A percentile compares a stretch with the other conserved stretches of the same genome.
Conservation (phyloP, 2,329 filamentous ascomycete species). For the Neofusicoccum ribis region DNA sequence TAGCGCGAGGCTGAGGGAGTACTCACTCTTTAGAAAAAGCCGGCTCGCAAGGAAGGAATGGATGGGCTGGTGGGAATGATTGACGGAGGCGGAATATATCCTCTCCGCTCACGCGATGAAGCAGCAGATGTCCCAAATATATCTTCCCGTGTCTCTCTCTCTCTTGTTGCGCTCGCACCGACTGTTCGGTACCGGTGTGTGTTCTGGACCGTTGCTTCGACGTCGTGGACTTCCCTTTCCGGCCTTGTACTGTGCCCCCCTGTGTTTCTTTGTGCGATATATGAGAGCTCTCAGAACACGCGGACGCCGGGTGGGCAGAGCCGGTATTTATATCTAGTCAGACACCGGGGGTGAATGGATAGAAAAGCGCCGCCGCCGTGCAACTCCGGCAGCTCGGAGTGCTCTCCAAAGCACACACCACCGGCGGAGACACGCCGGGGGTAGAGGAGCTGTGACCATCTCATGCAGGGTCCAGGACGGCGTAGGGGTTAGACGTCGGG, state of each 20-base stretch:
- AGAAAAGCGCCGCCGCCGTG: background rate
- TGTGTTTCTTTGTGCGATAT: background rate
- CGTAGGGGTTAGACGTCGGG: background rate
- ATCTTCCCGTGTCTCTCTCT: background rate
- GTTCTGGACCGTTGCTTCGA: constrained; percentile 8
- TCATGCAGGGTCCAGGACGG: constrained; percentile 7
- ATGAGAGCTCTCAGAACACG: background rate
- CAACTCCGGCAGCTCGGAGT: background rate
- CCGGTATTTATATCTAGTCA: constrained; percentile 8
- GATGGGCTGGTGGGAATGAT: background rate
- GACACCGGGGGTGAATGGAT: background rate
- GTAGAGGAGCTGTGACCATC: background rate
- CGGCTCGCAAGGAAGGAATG: background rate
- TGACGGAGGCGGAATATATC: background rate
- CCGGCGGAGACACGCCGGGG: background rate
- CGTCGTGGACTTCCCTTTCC: constrained; percentile 4
- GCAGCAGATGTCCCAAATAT: constrained; percentile 9
- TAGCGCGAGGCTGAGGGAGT: too few species aligned
- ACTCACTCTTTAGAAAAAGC: constrained; percentile 3
- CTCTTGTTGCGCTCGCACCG: background rate
- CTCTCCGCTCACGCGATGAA: background rate
- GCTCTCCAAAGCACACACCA: background rate
- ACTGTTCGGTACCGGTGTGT: background rate
- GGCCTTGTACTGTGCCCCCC: background rate
- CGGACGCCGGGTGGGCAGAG: background rate